Evolutionary conservation across 78 protist genomes (phyloP).

Genomic region (Guillardia theta): DNA sequence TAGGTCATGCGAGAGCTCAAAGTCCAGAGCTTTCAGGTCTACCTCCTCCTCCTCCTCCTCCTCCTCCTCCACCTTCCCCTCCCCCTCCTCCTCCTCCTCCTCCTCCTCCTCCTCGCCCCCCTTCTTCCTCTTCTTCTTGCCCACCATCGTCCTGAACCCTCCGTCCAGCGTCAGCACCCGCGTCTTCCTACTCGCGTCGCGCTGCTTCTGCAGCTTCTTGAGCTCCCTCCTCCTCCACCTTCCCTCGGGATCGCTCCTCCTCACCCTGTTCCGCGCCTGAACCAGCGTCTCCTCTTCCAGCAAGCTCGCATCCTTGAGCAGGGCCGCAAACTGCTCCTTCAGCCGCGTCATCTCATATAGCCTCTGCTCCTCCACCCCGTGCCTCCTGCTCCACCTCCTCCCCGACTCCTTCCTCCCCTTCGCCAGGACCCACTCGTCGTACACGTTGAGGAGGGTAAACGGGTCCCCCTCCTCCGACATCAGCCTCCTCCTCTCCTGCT

Average conservation of each 20-base stretch:
- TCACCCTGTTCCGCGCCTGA: neutral
- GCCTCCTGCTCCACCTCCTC: neutral
- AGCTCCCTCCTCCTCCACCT: neutral
- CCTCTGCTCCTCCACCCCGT: slow-evolving; percentile 13
- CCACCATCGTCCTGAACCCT: too few relatives aligned
- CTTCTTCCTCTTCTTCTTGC: neutral
- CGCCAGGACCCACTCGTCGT: neutral
- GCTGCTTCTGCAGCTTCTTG: neutral
- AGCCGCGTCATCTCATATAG: slow-evolving; percentile 40
- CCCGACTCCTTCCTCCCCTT: neutral
- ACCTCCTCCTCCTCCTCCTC: neutral
- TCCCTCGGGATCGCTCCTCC: neutral
- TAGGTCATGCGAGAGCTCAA: slow-evolving; percentile 29
- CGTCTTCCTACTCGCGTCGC: neutral
- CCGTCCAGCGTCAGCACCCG: slow-evolving; percentile 14
- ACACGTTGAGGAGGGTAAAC: slow-evolving; percentile 35
- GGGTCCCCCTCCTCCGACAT: slow-evolving; percentile 27
- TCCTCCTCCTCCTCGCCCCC: neutral
- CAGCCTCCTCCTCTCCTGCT: neutral
- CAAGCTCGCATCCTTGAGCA: neutral
- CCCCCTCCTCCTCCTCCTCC: neutral
- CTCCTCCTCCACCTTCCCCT: neutral
- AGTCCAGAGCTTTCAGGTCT: neutral
- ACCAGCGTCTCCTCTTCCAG: neutral
- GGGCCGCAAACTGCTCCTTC: slow-evolving; percentile 33